Base-by-base conservation (phyloP, 2,329 filamentous ascomycete genomes). In the Fusarium annulatum region DNA sequence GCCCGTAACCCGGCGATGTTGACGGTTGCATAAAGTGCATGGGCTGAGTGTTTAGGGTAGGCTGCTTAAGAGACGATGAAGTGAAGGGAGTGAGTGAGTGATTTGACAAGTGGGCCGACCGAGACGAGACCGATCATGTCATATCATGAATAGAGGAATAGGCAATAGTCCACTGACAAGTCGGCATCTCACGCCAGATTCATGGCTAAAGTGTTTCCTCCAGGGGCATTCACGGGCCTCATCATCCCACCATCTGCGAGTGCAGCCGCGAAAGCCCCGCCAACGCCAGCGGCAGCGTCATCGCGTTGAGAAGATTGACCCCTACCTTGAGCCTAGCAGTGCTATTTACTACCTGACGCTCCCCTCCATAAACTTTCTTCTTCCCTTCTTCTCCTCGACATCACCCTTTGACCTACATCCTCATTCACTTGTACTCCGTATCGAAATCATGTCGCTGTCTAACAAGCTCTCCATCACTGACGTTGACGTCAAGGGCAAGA, bases 381-480 rank as follows among this genome's bases (percentile, higher is more conserved):
- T 75, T 53, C 36, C n/a, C 75, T 72, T 76, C 53, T 72, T 55
- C 36, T 42, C 34, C 51, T 55, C 51, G 51, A 39, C 71, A 69
- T 66, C 71, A 69, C 57, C 64, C 65, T 41, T 55, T 61, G 66
- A 68, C 61, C 55, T 67, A 39, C 60, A 56, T 41, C 59, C 38
- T 45, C 51, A 42, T 60, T 23, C 33, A 43, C 34, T 56, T 33
- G 28, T 26, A 30, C 56, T 33, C 53, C 45, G 52, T 57, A 46
- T 64, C 61, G 69, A 74, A 82, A 91, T 80, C 70, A 99, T 99
- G 96, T 98, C 96, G 91, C 94, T 99, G 83, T 94, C 95, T 80
- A 98, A 92, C 91, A 99, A 99, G 90, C 94, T 99, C 80, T 94
- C 95, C 78, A 98, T 99, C 86, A 94, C 91, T 77, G 96, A 99